These are phyloP conservation scores for Lasiosphaeriaceae sp. DNA, from an alignment of 495 filamentous ascomycete genomes.

Conservation along the genomic window DNA sequence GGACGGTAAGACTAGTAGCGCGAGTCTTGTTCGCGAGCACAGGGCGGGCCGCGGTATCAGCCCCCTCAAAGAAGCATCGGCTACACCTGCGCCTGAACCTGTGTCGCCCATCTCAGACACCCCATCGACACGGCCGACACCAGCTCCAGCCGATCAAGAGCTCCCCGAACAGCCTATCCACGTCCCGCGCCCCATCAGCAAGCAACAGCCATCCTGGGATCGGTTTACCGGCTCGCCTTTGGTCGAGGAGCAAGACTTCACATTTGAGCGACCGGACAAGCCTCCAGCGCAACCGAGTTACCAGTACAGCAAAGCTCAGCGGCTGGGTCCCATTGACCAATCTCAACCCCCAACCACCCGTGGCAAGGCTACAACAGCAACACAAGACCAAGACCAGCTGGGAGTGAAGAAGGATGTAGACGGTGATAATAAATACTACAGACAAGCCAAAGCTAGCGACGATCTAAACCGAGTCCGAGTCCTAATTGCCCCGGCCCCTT, in stretches of 20 bases:
- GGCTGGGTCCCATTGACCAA: no score
- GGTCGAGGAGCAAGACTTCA: constrained; percentile 25
- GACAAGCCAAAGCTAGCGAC: no score
- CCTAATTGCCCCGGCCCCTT: no score
- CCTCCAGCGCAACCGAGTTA: not conserved
- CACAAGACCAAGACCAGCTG: no score
- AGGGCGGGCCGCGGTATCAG: constrained; percentile 8
- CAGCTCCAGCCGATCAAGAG: constrained; percentile 17
- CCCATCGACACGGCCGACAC: constrained; percentile 7
- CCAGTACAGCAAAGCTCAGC: no score
- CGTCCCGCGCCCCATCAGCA: constrained; percentile 16
- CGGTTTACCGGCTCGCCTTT: constrained; percentile 21
- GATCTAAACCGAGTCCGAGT: no score
- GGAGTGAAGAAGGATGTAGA: no score
- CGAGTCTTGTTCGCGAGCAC: not conserved
- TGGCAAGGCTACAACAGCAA: no score
- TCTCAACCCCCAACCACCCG: no score
- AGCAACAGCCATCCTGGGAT: constrained; percentile 19
- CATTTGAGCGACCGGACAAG: constrained; percentile 9
- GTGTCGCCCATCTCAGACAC: constrained; percentile 28
- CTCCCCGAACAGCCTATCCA: constrained; percentile 14
- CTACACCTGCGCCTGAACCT: no score
- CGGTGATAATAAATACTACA: no score
- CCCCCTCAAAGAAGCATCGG: constrained; percentile 5
- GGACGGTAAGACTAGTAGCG: not conserved